Conservation (phyloP, 129 eudicot genomes). For the Flaveria linearis region DNA sequence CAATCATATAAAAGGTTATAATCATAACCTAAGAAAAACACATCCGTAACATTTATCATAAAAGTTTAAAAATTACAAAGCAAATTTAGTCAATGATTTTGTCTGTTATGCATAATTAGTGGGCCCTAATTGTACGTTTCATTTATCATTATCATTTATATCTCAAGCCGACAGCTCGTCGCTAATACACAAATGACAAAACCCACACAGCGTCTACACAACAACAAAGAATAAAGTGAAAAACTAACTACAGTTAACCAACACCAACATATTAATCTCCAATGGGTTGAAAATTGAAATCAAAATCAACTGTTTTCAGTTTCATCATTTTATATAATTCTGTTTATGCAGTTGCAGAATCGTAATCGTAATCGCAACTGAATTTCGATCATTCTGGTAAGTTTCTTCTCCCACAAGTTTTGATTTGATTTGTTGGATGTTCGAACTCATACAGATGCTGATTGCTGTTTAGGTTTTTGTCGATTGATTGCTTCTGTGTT, state of each 20-base stretch:
- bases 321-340: neutral
- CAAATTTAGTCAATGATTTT: neutral
- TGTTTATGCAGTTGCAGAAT: slow-evolving; percentile 8
- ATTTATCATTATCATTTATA: neutral
- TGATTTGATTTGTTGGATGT: slow-evolving; percentile 17
- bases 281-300: slow-evolving; percentile 22
- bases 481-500: neutral
- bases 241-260: neutral
- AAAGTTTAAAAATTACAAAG: too few species aligned
- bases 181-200: neutral
- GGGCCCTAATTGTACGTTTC: neutral
- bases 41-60: too few species aligned
- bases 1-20: too few species aligned
- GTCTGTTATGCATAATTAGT: neutral
- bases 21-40: too few species aligned
- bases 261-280: neutral
- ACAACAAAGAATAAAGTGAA: neutral
- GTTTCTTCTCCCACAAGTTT: neutral
- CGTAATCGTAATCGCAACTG: slow-evolving; percentile 7
- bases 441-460: neutral
- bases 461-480: slow-evolving; percentile 2
- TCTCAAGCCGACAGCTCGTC: neutral
- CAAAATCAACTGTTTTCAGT: neutral
- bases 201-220: neutral
- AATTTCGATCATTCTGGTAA: slow-evolving; percentile 15